A percentile compares a stretch with the other conserved stretches of the same genome.
Conservation (phyloP, 257 asterid species). For the Nicotiana sylvestris region DNA sequence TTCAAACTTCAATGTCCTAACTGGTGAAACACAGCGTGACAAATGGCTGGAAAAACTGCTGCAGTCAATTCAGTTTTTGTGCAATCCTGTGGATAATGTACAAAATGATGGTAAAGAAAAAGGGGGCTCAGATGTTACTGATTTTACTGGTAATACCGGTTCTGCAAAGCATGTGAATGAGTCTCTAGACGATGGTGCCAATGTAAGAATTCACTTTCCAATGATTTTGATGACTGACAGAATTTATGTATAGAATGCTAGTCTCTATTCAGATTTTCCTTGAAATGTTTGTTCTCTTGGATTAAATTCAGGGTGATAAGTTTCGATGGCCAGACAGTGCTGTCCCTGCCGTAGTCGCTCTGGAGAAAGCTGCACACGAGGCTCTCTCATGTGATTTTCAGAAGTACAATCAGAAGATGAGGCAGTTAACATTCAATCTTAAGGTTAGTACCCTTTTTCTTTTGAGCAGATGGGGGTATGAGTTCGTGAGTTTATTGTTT, state of each 20-base stretch:
- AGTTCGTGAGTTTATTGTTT: not conserved
- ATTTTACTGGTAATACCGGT: slow-evolving; percentile 16
- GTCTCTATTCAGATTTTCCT: not conserved
- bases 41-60: slow-evolving; percentile 78
- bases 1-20: slow-evolving; percentile 39
- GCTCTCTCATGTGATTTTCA: slow-evolving; percentile 45
- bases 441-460: slow-evolving; percentile 38
- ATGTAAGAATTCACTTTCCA: slow-evolving; percentile 20
- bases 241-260: not conserved
- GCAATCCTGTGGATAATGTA: slow-evolving; percentile 34
- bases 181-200: slow-evolving; percentile 32
- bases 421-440: slow-evolving; percentile 58
- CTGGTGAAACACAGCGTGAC: slow-evolving; percentile 65
- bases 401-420: slow-evolving; percentile 84
- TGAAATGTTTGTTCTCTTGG: slow-evolving; percentile 9
- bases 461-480: not conserved
- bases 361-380: slow-evolving; percentile 72
- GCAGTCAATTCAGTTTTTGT: slow-evolving; percentile 48
- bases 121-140: slow-evolving; percentile 19
- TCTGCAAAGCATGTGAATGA: slow-evolving; percentile 25
- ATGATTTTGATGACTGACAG: not conserved
- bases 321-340: slow-evolving; percentile 69
- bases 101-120: slow-evolving; percentile 37
- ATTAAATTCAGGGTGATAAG: slow-evolving; percentile 33
- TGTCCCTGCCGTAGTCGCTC: slow-evolving; percentile 52